These are phyloP conservation scores for Misopates orontium DNA, from an alignment of 257 asterid genomes.

Conservation along the genomic window DNA sequence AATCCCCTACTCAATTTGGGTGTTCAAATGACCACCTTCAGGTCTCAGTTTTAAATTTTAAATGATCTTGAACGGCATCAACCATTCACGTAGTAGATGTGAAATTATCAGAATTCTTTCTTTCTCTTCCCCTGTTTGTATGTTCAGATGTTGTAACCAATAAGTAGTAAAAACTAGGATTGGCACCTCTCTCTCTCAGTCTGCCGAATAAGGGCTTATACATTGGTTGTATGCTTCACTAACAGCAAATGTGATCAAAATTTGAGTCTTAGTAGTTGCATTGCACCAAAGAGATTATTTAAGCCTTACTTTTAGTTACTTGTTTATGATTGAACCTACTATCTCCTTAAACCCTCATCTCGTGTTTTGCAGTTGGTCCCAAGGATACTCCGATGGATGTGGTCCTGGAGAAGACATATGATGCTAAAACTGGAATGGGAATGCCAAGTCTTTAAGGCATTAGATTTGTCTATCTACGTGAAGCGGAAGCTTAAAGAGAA, in stretches of 20 bases:
- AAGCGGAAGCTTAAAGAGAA: no score
- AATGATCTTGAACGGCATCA: background rate
- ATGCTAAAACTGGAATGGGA: slow-evolving; percentile 78
- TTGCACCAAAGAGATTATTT: background rate
- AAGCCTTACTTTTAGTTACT: background rate
- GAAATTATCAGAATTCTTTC: no score
- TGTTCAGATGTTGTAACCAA: no score
- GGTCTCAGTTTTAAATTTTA: background rate
- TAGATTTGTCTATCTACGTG: no score
- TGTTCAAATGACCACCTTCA: no score
- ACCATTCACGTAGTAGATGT: background rate
- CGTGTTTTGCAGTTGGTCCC: slow-evolving; percentile 62
- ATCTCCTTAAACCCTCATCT: background rate
- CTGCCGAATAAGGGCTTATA: no score
- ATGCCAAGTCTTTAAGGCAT: slow-evolving; percentile 72
- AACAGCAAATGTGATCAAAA: background rate
- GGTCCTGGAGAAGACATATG: slow-evolving; percentile 79
- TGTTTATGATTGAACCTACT: background rate
- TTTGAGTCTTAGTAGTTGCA: background rate
- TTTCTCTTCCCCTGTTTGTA: no score
- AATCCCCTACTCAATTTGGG: background rate
- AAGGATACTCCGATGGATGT: slow-evolving; percentile 82
- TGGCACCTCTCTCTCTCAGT: background rate
- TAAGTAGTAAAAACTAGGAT: no score
- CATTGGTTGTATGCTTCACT: background rate